These are phyloP conservation scores for Setomelanomma holmii DNA, from an alignment of 2,329 filamentous ascomycete genomes.

Conservation along the genomic window DNA sequence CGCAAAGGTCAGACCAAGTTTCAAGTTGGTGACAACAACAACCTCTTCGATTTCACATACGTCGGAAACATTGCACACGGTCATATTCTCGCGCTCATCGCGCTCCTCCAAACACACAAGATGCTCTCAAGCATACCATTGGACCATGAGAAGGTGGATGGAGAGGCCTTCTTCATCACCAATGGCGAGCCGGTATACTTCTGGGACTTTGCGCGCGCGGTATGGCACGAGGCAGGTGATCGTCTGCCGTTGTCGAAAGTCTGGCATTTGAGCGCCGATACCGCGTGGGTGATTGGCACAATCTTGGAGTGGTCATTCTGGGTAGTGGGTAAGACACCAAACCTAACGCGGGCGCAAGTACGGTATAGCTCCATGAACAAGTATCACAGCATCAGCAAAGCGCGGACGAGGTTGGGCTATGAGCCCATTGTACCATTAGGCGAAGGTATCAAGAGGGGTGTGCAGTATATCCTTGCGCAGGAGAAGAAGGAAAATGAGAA, in stretches of 20 bases:
- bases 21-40: constrained; percentile 60
- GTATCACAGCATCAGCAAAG: constrained; percentile 80
- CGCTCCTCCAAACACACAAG: constrained; percentile 55
- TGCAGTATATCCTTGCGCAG: constrained; percentile 49
- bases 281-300: constrained; percentile 52
- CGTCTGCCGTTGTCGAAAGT: constrained; percentile 47
- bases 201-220: constrained; percentile 58
- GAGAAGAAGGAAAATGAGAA: constrained; percentile 40
- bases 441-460: constrained; percentile 64
- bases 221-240: constrained; percentile 55
- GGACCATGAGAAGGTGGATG: constrained; percentile 56
- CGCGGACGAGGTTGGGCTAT: constrained; percentile 73
- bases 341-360: constrained; percentile 57
- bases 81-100: constrained; percentile 59
- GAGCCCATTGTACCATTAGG: constrained; percentile 69
- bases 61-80: constrained; percentile 60
- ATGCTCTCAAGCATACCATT: constrained; percentile 49
- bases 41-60: constrained; percentile 63
- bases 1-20: constrained; percentile 57
- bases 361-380: constrained; percentile 76
- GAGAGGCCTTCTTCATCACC: constrained; percentile 60
- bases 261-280: constrained; percentile 53
- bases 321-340: constrained; percentile 54
- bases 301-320: constrained; percentile 56
- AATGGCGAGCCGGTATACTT: constrained; percentile 60